Base-by-base conservation (phyloP, 2,329 filamentous ascomycete species). In the Phaeosphaeria sp. region DNA sequence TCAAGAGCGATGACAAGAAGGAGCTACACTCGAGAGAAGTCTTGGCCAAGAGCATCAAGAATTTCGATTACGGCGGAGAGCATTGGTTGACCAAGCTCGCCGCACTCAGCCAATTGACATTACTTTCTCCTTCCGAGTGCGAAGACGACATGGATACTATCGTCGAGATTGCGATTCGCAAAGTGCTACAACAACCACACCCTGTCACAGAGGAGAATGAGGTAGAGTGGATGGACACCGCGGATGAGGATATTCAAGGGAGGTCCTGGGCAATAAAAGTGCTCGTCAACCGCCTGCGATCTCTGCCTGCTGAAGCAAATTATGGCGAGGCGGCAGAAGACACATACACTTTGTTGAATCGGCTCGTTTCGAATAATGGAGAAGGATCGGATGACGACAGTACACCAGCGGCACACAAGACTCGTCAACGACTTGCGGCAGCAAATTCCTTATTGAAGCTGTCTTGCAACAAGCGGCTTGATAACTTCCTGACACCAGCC, bases 11-110 rank as follows among this genome's bases (percentile, higher is more conserved):
- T 21, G 88, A 93, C 50, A 87, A 87, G 66, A 95, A 92, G 75
- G 90, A 93, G 71, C 90, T 96, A 80, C 91, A 92, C 58, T 91
- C 92, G 7, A 93, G 90, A 52, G 93, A 96, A 66, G 84, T 99
- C 11, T 78, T 97, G 7, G 86, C 89, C 54, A 90, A 89, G 72
- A 89, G 89, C 58, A 86, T 91, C 63, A 88, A 91, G 63, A 85
- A 87, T 50, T 93, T 91, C 82, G 82, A 84, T 2, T 93, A 92
- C 63, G 91, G 87, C 1, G 84, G 86, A 11, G 82, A 89, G 33
- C 85, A 91, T 68, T 96, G 93, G 74, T 83, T 97, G 52, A 83
- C 86, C 71, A 93, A 87, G 68, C 81, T 94, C 33, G 87, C 89
- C 20, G 85, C 89, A 11, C 82, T 93, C 52, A 87, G 88, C 65